Base-by-base conservation (phyloP, 306 rosid species). In the Cucurbita argyrosperma region DNA sequence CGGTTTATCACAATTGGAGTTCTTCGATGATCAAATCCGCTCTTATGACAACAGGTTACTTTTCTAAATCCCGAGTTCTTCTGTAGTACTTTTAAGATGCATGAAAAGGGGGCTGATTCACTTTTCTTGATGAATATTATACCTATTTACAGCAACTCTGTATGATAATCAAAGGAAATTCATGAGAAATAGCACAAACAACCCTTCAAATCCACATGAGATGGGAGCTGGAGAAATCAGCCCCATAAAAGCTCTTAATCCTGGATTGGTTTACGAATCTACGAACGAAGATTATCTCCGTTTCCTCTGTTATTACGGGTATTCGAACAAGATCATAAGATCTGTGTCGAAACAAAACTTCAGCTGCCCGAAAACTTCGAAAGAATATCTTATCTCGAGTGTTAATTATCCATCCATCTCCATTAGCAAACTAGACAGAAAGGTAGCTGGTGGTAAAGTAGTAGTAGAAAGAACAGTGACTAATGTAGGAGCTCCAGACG, bases 341-440 rank as follows among this genome's bases (percentile, higher is more conserved):
- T 88, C 90, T 18, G 61, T 94, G 85, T 81, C 87, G 39, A 86
- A 80, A 75, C 82, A 77, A 19, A 87, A 86, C 67, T 87, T 86
- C 83, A 85, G 7, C 60, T 94, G 98, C 74, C 95, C 95, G 10
- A 94, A 67, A 60, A 81, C 79, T 78, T 81, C 90, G 39, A 76
- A 52, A 15, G 88, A 85, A 74, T 87, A 87, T 72, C 94, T 94
- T 56, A 89, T 94, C 76, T 86, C 98, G 47, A 81, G 71, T 72
- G 67, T 89, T 67, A 94, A 94, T 54, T 94, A 94, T 76, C 97
- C 98, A n/a, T 90, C 98, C 42, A 86, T 90, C 78, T 94, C 98
- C 7, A 84, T 89, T 38, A 50, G 78, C 49, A 70, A 75, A 54
- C 94, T 94, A 26, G 73, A 76, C 5, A 78, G 90, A 30, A 74